Evolutionary conservation across 139 green algal genomes (phyloP).

Genomic region (Micromonas commoda): DNA sequence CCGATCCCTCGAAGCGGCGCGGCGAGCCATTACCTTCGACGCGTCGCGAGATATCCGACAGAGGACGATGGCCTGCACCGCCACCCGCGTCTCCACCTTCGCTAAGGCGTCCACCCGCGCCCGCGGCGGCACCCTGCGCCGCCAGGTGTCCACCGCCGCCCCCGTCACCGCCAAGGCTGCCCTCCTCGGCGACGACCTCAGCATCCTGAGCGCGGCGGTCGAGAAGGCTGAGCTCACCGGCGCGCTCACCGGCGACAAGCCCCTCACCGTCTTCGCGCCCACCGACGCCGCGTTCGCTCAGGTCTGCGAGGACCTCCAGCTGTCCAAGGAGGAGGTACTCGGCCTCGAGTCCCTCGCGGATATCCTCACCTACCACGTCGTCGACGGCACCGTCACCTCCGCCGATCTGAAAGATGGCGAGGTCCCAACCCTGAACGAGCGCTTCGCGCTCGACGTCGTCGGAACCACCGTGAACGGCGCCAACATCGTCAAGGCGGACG

Average conservation of each 20-base stretch:
- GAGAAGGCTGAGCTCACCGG: background rate
- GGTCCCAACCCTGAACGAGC: background rate
- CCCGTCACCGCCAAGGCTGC: background rate
- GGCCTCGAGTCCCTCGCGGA: background rate
- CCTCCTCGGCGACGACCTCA: background rate
- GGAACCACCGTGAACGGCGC: background rate
- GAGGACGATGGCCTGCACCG: too few relatives aligned
- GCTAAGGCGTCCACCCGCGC: too few relatives aligned
- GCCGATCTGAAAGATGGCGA: background rate
- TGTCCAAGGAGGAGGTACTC: background rate
- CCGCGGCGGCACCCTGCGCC: too few relatives aligned
- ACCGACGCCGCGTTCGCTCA: conserved; percentile 11
- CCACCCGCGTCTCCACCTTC: too few relatives aligned
- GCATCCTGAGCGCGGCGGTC: background rate
- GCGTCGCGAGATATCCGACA: too few relatives aligned
- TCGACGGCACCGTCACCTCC: background rate
- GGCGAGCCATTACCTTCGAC: too few relatives aligned
- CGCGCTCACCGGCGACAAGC: background rate
- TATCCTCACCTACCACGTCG: conserved; percentile 21
- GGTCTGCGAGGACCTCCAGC: background rate
- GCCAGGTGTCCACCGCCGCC: background rate
- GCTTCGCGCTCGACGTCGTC: background rate
- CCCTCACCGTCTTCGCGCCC: conserved; percentile 22
- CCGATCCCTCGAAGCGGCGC: too few relatives aligned
- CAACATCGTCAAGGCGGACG: background rate